These are phyloP conservation scores for Colletotrichum sojae DNA, from an alignment of 2,329 filamentous ascomycete genomes.

Conservation along the genomic window DNA sequence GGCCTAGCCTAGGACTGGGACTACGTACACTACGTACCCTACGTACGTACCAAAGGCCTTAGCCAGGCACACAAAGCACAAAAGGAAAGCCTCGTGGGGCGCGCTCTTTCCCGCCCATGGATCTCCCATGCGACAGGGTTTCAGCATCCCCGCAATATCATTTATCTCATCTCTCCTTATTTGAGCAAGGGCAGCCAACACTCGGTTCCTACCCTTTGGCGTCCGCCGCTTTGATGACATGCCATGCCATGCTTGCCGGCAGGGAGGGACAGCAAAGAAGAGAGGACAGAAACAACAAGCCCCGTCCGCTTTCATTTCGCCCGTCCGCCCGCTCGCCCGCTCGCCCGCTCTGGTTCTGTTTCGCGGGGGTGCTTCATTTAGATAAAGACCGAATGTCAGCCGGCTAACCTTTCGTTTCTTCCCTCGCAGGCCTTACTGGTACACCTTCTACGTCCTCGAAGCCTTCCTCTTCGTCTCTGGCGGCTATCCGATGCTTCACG, in stretches of 20 bases:
- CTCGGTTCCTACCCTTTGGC: background rate
- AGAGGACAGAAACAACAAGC: conserved; percentile 3
- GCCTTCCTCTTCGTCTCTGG: conserved; percentile 41
- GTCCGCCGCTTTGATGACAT: conserved; percentile 16
- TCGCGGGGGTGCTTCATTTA: background rate
- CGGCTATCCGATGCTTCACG: conserved; percentile 46
- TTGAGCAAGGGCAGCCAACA: conserved; percentile 9
- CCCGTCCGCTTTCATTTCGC: background rate
- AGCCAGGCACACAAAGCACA: background rate
- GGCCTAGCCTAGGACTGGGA: too few species aligned
- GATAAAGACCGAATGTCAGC: background rate
- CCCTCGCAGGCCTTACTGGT: conserved; percentile 41
- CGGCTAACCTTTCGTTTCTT: conserved; percentile 16
- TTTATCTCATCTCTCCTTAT: conserved; percentile 18
- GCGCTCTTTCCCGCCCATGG: conserved; percentile 22
- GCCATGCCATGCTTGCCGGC: conserved; percentile 5
- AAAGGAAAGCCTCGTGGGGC: conserved; percentile 9
- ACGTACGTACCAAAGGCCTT: background rate
- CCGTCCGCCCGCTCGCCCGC: background rate
- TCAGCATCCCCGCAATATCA: conserved; percentile 32
- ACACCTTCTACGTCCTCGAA: conserved; percentile 43
- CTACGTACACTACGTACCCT: too few species aligned
- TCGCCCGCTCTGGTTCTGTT: background rate
- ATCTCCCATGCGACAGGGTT: conserved; percentile 34
- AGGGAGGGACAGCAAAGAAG: background rate